Base-by-base conservation (phyloP, 805 yeast genomes). In the Candida odintsovae region DNA sequence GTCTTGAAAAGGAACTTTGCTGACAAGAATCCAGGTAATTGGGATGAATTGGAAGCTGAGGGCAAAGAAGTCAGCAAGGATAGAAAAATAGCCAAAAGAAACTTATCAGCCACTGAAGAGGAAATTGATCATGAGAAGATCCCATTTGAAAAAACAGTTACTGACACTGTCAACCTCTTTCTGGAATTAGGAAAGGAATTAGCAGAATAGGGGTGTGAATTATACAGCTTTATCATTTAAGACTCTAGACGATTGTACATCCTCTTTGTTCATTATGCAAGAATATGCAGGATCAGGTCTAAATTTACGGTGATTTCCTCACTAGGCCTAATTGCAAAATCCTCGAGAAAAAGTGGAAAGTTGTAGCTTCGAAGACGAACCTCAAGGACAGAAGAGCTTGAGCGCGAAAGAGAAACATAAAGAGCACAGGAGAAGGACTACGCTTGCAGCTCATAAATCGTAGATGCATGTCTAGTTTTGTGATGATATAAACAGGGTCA, bases 51-150 rank as follows among this genome's bases (percentile, higher is more conserved):
- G 12, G n/a, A 25, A 1, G 18, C 21, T 11, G 16, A 19, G 29
- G 49, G 46, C 23, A 20, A 42, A 20, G 31, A 41, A 11, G 9
- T 16, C 11, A 15, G 39, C 21, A 29, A 41, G 9, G 20, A 39
- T 20, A 38, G 44, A 36, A 20, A 41, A 21, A 7, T 45, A 31
- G 44, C 50, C 2, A 48, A 44, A 26, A 48, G 48, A 28, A 45
- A 48, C 25, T 36, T 48, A 3, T 19, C 40, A 6, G 25, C 40
- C 19, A 45, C 44, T 11, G 51, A 45, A 23, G 29, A 26, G 7
- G 49, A 45, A n/a, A 31, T 45, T 22, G 23, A 33, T 4, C 44
- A 41, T 23, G 37, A 18, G 9, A 12, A 25, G 13, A 49, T 49
- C 13, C 5, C 44, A 3, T 46, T 40, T 37, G 47, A 45, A 23